Evolutionary conservation across 2,329 filamentous ascomycete species (phyloP), one percentile per base, ranked within the genome.

Genomic region (Fonsecaea erecta): DNA sequence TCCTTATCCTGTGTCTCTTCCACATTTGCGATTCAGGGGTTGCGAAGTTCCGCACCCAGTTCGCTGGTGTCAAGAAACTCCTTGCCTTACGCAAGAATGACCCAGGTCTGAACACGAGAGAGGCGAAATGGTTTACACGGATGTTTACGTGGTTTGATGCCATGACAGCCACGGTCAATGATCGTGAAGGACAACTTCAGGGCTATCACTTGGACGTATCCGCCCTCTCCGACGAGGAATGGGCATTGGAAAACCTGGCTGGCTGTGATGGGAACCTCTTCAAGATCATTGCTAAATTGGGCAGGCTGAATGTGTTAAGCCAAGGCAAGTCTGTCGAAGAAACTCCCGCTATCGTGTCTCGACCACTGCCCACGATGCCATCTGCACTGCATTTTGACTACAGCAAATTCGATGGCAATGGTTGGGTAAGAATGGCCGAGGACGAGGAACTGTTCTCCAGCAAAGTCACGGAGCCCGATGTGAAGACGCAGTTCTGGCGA

Each of bases 91-190:
- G 93, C 65, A 86, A 90, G 69, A 82, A 86, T 75, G 78, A 84
- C 75, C 73, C 87, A 73, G 77, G 86, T 52, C 37, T 64, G 26
- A 48, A 69, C 12, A 68, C 55, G 14, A 82, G 82, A 12, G 81
- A 87, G 57, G 73, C 79, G 21, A 80, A 78, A 12, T 97, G 93
- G 93, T 94, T 97, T 81, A 91, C 96, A 73, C 88, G 92, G 48
- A 88, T 97, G 71, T 97, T 97, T 74, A 95, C 92, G 35, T 96
- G 94, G 84, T 96, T 96, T 75, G 94, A 97, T 76, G 92, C 93
- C 62, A 92, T 97, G 79, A 93, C 92, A 0, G 92, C 92, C 43
- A 93, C 90, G 59, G 92, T 96, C 74, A 97, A 97, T 72, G 91
- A 97, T 77, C 88, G 93, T 58, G 93, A 97, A 77, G 88, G 91